These are phyloP conservation scores for Coemansia sp. DNA, from an alignment of 192 early-diverging fungal species.

Conservation along the genomic window DNA sequence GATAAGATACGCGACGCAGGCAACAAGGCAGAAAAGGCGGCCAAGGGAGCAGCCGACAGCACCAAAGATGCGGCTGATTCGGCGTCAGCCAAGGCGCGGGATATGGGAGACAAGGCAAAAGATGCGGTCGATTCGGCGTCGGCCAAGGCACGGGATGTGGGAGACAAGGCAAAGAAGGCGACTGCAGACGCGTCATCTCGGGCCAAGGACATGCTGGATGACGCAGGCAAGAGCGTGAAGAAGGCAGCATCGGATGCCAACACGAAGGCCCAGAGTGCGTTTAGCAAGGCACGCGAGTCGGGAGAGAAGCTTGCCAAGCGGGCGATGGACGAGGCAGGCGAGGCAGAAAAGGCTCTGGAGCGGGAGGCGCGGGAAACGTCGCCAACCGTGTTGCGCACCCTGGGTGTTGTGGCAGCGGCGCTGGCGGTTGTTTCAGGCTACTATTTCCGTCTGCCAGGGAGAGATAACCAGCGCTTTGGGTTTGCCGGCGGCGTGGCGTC, in stretches of 20 bases:
- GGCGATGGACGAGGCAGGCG: slow-evolving; percentile 43
- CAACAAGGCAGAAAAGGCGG: slow-evolving; percentile 6
- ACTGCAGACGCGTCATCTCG: slow-evolving; percentile 22
- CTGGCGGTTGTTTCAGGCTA: slow-evolving; percentile 44
- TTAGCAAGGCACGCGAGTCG: slow-evolving; percentile 33
- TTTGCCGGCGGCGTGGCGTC: slow-evolving; percentile 51
- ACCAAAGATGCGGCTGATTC: slow-evolving; percentile 20
- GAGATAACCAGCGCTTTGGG: slow-evolving; percentile 47
- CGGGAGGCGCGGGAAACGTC: slow-evolving; percentile 36
- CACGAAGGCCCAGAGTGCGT: slow-evolving; percentile 37
- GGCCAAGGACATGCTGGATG: slow-evolving; percentile 38
- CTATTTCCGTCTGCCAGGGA: slow-evolving; percentile 50
- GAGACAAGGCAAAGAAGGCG: slow-evolving; percentile 13
- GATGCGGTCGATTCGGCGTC: slow-evolving; percentile 14
- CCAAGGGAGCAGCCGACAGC: not conserved
- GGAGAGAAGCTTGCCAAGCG: slow-evolving; percentile 40
- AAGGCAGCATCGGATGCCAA: slow-evolving; percentile 35
- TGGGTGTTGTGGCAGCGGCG: slow-evolving; percentile 44
- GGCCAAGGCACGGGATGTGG: slow-evolving; percentile 20
- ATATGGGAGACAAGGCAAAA: slow-evolving; percentile 15
- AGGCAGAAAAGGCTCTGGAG: slow-evolving; percentile 43
- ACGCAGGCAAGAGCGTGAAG: slow-evolving; percentile 47
- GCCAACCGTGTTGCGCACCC: slow-evolving; percentile 20
- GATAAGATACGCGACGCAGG: slow-evolving; percentile 15
- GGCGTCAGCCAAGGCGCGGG: slow-evolving; percentile 15